These are phyloP conservation scores for Eucalyptus viminalis DNA, from an alignment of 345 rosid genomes.

Conservation along the genomic window DNA sequence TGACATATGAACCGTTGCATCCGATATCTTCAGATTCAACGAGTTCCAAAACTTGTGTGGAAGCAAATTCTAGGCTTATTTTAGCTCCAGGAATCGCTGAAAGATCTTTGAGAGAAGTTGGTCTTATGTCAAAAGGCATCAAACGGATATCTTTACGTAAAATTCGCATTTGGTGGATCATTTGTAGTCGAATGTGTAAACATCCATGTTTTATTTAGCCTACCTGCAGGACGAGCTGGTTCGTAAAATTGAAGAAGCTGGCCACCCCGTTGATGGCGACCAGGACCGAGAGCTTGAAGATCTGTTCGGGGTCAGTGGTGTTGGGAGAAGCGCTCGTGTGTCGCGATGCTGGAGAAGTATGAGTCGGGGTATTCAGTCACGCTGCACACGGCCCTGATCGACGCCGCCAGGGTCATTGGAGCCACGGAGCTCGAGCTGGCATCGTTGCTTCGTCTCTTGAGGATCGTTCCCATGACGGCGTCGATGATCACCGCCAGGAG, in stretches of 20 bases:
- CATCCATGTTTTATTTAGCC: neutral
- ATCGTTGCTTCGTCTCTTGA: neutral
- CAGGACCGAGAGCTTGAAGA: constrained; percentile 44
- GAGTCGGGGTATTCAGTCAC: constrained; percentile 9
- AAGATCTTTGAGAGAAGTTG: neutral
- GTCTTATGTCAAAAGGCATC: neutral
- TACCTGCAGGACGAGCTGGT: neutral
- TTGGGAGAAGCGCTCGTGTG: neutral
- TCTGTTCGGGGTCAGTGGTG: constrained; percentile 10
- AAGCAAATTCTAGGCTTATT: neutral
- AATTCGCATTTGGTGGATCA: neutral
- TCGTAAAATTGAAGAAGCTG: constrained; percentile 17
- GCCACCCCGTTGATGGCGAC: constrained; percentile 34
- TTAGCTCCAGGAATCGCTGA: neutral
- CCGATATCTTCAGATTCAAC: too few species aligned
- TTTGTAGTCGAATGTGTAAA: neutral
- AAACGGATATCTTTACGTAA: neutral
- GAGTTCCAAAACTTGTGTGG: too few species aligned
- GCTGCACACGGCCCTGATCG: constrained; percentile 3
- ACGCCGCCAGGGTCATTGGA: neutral
- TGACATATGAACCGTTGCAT: too few species aligned
- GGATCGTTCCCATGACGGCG: neutral
- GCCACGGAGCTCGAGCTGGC: neutral
- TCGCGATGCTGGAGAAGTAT: constrained; percentile 9
- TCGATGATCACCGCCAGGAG: neutral